A percentile compares a stretch with the other conserved stretches of the same genome.
These are phyloP conservation scores for Globisporangium recalcitrans DNA, from an alignment of 352 stramenopile genomes.

Conservation along the genomic window DNA sequence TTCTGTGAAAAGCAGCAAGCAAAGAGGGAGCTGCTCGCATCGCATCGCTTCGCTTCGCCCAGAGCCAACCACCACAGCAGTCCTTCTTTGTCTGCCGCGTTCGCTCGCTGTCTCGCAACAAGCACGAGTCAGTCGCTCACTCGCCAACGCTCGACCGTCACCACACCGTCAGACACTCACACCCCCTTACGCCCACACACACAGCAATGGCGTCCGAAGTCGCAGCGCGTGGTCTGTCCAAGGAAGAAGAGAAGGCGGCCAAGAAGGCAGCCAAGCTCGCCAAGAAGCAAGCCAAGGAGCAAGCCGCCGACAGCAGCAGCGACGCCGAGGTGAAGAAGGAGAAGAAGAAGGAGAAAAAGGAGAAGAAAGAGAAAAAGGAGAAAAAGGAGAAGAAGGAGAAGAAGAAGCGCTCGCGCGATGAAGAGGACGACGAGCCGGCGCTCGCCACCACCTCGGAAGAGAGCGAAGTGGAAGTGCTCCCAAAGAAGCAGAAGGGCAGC, in stretches of 20 bases:
- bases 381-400: slow-evolving; percentile 78
- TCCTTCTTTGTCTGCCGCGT: slow-evolving; percentile 4
- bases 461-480: slow-evolving; percentile 40
- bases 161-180: slow-evolving; percentile 11
- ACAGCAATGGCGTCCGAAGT: slow-evolving; percentile 14
- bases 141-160: slow-evolving; percentile 5
- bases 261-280: slow-evolving; percentile 52
- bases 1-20: slow-evolving; percentile 9
- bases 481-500: slow-evolving; percentile 32
- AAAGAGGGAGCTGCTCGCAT: neutral
- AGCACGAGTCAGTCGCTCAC: neutral
- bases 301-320: slow-evolving; percentile 14
- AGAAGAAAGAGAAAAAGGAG: slow-evolving; percentile 45
- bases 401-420: slow-evolving; percentile 62
- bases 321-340: slow-evolving; percentile 43
- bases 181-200: neutral
- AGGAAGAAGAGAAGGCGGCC: slow-evolving; percentile 59
- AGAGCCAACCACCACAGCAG: slow-evolving; percentile 2
- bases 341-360: slow-evolving; percentile 54
- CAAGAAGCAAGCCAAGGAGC: slow-evolving; percentile 46
- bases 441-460: slow-evolving; percentile 44
- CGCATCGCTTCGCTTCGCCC: slow-evolving; percentile 8
- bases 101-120: slow-evolving; percentile 5
- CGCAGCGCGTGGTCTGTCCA: slow-evolving; percentile 32
- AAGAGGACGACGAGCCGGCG: slow-evolving; percentile 22